These are phyloP conservation scores for Bruguiera parviflora DNA, from an alignment of 345 rosid species.

Conservation along the genomic window DNA sequence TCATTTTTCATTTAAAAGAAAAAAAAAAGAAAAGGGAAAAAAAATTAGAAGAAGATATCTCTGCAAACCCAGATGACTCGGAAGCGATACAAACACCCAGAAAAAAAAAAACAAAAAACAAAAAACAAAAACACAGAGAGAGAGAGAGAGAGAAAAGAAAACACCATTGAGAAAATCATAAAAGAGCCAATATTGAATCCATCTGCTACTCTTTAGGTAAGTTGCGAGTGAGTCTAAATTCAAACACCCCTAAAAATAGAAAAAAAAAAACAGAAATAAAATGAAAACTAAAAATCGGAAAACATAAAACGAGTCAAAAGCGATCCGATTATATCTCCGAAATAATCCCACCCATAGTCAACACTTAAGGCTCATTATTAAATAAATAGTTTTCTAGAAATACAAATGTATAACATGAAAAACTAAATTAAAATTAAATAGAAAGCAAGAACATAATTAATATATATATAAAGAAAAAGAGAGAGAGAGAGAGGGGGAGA, in stretches of 20 bases:
- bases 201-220: slow-evolving; percentile 34
- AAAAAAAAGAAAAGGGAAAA: too few species aligned
- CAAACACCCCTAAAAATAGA: slow-evolving; percentile 34
- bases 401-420: too few species aligned
- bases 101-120: slow-evolving; percentile 7
- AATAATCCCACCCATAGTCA: slow-evolving; percentile 25
- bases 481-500: too few species aligned
- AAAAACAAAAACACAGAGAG: neutral
- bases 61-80: slow-evolving; percentile 1
- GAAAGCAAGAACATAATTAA: too few species aligned
- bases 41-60: slow-evolving; percentile 1
- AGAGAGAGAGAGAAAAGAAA: neutral
- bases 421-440: too few species aligned
- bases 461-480: too few species aligned
- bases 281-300: slow-evolving; percentile 1
- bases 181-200: slow-evolving; percentile 26
- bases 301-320: slow-evolving; percentile 27
- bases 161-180: neutral
- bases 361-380: slow-evolving; percentile 7
- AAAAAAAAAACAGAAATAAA: neutral
- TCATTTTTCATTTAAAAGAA: neutral
- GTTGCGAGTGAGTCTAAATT: slow-evolving; percentile 33
- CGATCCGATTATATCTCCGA: slow-evolving; percentile 59
- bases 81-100: neutral
- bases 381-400: neutral